These are phyloP conservation scores for Cordyceps cateniannulata DNA, from an alignment of 2,329 filamentous ascomycete genomes.

Conservation along the genomic window DNA sequence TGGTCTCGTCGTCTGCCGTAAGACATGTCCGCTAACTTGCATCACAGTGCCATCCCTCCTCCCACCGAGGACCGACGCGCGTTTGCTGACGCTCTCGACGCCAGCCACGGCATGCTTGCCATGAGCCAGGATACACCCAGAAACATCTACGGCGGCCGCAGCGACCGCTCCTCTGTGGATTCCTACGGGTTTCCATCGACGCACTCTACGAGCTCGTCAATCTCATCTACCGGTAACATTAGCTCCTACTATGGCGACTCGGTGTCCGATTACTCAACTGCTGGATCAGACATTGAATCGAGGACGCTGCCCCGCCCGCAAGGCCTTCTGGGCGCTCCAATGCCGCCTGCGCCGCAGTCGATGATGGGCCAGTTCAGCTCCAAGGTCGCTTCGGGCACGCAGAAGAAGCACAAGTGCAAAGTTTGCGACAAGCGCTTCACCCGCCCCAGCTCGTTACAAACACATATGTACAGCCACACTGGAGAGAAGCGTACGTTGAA, in stretches of 20 bases:
- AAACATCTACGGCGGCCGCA: conserved; percentile 72
- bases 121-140: conserved; percentile 93
- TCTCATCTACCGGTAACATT: conserved; percentile 77
- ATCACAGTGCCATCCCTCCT: conserved; percentile 30
- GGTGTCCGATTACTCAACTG: conserved; percentile 89
- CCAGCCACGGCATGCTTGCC: conserved; percentile 88
- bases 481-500: conserved; percentile 86
- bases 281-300: conserved; percentile 78
- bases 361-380: conserved; percentile 99
- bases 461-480: conserved; percentile 97
- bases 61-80: conserved; percentile 52
- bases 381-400: conserved; percentile 88
- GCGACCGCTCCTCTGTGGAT: conserved; percentile 67
- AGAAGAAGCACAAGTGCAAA: conserved; percentile 99
- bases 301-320: conserved; percentile 78
- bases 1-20: conserved; percentile 40
- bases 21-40: conserved; percentile 14
- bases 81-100: conserved; percentile 86
- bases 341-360: conserved; percentile 80
- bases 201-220: conserved; percentile 81
- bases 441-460: conserved; percentile 86
- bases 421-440: conserved; percentile 98
- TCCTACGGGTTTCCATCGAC: conserved; percentile 87
- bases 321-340: conserved; percentile 51
- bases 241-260: conserved; percentile 80